phyloP scores from a whole-genome alignment of 768 basidiomycete species.

The Amanita rimosa region DNA sequence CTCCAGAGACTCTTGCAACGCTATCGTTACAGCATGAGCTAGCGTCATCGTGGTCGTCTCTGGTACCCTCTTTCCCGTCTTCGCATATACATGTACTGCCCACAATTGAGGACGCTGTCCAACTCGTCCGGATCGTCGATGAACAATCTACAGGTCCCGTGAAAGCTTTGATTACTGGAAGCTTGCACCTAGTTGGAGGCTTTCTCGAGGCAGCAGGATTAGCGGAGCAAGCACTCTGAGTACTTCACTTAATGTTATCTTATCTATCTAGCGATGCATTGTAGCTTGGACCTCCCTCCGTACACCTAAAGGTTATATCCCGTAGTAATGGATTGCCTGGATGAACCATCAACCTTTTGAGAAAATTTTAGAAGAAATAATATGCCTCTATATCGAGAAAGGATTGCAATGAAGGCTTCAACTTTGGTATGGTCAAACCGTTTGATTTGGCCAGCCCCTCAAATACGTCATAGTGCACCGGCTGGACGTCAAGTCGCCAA shows the following conservation, averaged over 20 bases:
- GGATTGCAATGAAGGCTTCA: slow-evolving; percentile 27
- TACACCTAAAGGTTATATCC: slow-evolving; percentile 19
- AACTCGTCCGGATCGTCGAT: slow-evolving; percentile 39
- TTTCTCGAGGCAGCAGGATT: slow-evolving; percentile 85
- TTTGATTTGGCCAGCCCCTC: slow-evolving; percentile 27
- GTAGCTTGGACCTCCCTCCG: slow-evolving; percentile 10
- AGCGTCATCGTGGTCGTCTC: slow-evolving; percentile 56
- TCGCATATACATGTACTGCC: slow-evolving; percentile 68
- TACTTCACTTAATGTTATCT: slow-evolving; percentile 2
- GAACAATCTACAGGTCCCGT: slow-evolving; percentile 15
- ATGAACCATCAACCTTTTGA: not conserved
- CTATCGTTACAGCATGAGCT: slow-evolving; percentile 72
- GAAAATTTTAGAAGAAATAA: slow-evolving; percentile 3
- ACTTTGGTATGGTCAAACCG: slow-evolving; percentile 15
- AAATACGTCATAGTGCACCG: slow-evolving; percentile 47
- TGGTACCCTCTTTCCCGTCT: slow-evolving; percentile 49
- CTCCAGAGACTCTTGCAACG: slow-evolving; percentile 40
- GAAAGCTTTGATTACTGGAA: slow-evolving; percentile 83
- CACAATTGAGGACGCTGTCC: slow-evolving; percentile 85
- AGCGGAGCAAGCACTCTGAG: slow-evolving; percentile 50
- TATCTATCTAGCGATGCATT: not conserved
- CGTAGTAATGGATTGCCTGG: slow-evolving; percentile 48
- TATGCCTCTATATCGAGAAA: slow-evolving; percentile 50
- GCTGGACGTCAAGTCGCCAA: slow-evolving; percentile 24
- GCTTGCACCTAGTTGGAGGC: slow-evolving; percentile 89